These are phyloP conservation scores for Torulaspora franciscae DNA, from an alignment of 805 yeast species.

Conservation along the genomic window DNA sequence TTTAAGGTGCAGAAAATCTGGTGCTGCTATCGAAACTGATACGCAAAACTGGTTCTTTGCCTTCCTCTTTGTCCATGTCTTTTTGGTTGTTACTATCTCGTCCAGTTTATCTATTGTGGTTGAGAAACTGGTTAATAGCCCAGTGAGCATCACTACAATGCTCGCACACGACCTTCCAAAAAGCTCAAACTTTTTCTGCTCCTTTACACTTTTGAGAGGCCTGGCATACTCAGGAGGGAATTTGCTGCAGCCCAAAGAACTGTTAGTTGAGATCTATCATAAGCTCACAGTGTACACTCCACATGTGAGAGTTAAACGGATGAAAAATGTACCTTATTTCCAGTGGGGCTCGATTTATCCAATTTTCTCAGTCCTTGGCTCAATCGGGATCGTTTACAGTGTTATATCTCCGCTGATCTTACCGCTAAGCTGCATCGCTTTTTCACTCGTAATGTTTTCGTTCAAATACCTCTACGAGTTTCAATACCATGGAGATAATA, in stretches of 20 bases:
- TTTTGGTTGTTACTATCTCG: conserved; percentile 78
- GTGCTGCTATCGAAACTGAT: conserved; percentile 60
- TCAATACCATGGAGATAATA: conserved; percentile 47
- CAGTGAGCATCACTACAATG: conserved; percentile 64
- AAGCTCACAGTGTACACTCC: conserved; percentile 53
- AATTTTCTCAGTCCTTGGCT: conserved; percentile 66
- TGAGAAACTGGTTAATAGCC: conserved; percentile 59
- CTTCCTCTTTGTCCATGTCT: conserved; percentile 76
- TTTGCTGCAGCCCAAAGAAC: conserved; percentile 53
- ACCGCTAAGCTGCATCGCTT: conserved; percentile 53
- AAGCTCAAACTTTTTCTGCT: conserved; percentile 80
- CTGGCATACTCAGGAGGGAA: conserved; percentile 70
- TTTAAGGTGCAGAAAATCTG: conserved; percentile 56
- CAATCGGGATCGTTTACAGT: conserved; percentile 73
- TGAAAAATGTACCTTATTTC: conserved; percentile 43
- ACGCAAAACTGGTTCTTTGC: conserved; percentile 74
- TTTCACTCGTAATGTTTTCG: conserved; percentile 54
- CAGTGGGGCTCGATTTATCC: conserved; percentile 82
- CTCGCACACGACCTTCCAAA: conserved; percentile 78
- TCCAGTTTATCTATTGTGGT: conserved; percentile 66
- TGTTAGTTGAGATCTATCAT: conserved; percentile 40
- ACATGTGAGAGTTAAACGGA: conserved; percentile 46
- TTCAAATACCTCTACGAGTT: conserved; percentile 65
- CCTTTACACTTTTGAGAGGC: conserved; percentile 70
- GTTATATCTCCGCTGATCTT: conserved; percentile 76